These are phyloP conservation scores for Phytophthora tentaculata DNA, from an alignment of 352 stramenopile genomes.

Conservation along the genomic window DNA sequence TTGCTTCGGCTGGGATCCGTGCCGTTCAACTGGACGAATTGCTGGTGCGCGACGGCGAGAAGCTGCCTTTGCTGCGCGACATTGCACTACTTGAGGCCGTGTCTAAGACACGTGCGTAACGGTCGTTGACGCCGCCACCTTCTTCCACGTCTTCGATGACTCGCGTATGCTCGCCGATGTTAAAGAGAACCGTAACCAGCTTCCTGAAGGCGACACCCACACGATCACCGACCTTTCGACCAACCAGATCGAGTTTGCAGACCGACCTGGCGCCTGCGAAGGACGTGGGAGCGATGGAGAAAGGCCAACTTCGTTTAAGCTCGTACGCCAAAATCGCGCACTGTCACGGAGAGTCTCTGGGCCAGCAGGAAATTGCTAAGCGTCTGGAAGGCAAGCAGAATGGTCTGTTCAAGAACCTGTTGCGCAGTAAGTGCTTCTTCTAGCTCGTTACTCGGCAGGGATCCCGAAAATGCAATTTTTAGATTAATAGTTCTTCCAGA, in stretches of 20 bases:
- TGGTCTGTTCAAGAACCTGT: slow-evolving; percentile 65
- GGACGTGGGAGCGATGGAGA: slow-evolving; percentile 69
- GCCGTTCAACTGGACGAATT: slow-evolving; percentile 57
- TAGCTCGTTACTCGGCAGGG: slow-evolving; percentile 61
- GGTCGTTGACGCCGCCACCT: slow-evolving; percentile 89
- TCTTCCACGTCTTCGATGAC: slow-evolving; percentile 75
- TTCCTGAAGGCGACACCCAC: slow-evolving; percentile 61
- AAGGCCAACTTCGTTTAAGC: slow-evolving; percentile 71
- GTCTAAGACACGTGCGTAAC: slow-evolving; percentile 94
- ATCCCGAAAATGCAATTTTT: too few species aligned
- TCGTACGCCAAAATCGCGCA: slow-evolving; percentile 58
- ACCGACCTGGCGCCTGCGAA: slow-evolving; percentile 71
- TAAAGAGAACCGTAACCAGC: slow-evolving; percentile 69
- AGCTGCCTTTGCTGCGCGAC: slow-evolving; percentile 53
- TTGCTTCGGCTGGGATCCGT: slow-evolving; percentile 27
- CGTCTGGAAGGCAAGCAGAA: slow-evolving; percentile 54
- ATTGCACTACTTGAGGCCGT: slow-evolving; percentile 86
- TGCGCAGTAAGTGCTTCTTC: slow-evolving; percentile 67
- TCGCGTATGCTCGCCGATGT: slow-evolving; percentile 62
- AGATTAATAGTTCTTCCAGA: too few species aligned
- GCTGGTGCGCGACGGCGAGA: slow-evolving; percentile 40
- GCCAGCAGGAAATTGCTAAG: slow-evolving; percentile 48
- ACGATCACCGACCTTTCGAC: slow-evolving; percentile 82
- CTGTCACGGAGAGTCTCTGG: slow-evolving; percentile 49
- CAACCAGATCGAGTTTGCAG: slow-evolving; percentile 95